A percentile compares a stretch with the other conserved stretches of the same genome.
Conservation (phyloP, 2,329 filamentous ascomycete species). For the Lasiodiplodia gonubiensis region DNA sequence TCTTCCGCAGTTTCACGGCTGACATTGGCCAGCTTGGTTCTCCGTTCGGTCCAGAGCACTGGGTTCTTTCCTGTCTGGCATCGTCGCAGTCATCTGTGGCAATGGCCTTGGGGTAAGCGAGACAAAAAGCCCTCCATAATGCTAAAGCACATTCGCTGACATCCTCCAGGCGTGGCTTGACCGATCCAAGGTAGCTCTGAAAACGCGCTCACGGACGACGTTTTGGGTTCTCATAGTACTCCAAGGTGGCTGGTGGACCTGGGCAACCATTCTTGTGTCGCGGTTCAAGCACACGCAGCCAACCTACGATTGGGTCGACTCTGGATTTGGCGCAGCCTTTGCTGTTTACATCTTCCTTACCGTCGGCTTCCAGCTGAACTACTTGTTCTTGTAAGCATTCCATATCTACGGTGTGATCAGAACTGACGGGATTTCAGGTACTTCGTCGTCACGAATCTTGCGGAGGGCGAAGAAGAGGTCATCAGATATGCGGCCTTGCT, state of each 20-base stretch:
- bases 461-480: constrained; percentile 65
- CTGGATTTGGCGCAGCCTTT: constrained; percentile 70
- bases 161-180: constrained; percentile 60
- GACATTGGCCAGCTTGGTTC: constrained; percentile 62
- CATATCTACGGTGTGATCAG: neutral
- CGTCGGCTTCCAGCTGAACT: constrained; percentile 73
- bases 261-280: constrained; percentile 69
- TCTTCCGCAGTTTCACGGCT: neutral
- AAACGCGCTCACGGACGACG: constrained; percentile 58
- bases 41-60: constrained; percentile 71
- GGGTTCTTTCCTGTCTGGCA: constrained; percentile 72
- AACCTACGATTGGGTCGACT: constrained; percentile 68
- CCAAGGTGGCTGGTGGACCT: constrained; percentile 74
- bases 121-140: neutral
- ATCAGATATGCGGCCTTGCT: constrained; percentile 71
- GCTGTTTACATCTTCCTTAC: constrained; percentile 71
- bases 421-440: constrained; percentile 53
- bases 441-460: constrained; percentile 72
- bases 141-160: constrained; percentile 31
- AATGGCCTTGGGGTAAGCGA: constrained; percentile 63
- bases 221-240: constrained; percentile 62
- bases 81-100: constrained; percentile 68
- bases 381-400: constrained; percentile 64
- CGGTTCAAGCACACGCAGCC: constrained; percentile 63
- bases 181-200: constrained; percentile 59